Evolutionary conservation across 805 yeast genomes (phyloP), one percentile per base, ranked within the genome.

Genomic region (Lipomyces chichibuensis): DNA sequence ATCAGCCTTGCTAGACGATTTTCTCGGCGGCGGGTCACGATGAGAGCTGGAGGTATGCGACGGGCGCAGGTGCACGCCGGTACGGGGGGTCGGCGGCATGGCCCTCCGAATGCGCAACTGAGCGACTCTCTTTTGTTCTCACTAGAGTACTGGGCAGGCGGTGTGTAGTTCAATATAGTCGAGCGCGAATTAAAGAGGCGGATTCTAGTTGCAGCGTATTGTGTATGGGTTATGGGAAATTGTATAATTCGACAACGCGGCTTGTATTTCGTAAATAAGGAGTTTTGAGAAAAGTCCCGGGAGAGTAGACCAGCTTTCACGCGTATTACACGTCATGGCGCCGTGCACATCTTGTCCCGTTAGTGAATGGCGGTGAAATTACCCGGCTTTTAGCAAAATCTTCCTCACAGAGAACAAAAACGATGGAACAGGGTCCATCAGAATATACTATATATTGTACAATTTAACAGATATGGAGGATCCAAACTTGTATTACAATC

Each of bases 1-100:
- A 35, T 63, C 65, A 14, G 64, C 65, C 52, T 57, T 60, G n/a
- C 65, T 65, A 5, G 70, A 62, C 11, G 69, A 59, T 51, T 62
- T 39, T 14, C 54, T 14, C 23, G 20, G 51, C 17, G 51, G 51
- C 5, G 37, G 43, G 25, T 17, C 62, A 46, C 23, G 33, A 51
- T 37, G 33, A 29, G 54, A 33, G 46, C 27, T 58, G 39, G 60
- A 29, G 60, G 54, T 23, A 32, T 17, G n/a, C 46, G 27, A 33
- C 32, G 54, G 14, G 39, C 60, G 53, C 49, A 35, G 23, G 32
- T 39, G 54, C 55, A 43, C 62, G n/a, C 37, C 25, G 6, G 62
- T 17, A 32, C 53, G 49, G 57, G 56, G 37, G 29, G 63, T 27
- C 62, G 57, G 57, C 59, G 63, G 57, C 59, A 52, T 59, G 20